Conservation (phyloP, 2,329 filamentous ascomycete genomes). For the Cercospora zeina region DNA sequence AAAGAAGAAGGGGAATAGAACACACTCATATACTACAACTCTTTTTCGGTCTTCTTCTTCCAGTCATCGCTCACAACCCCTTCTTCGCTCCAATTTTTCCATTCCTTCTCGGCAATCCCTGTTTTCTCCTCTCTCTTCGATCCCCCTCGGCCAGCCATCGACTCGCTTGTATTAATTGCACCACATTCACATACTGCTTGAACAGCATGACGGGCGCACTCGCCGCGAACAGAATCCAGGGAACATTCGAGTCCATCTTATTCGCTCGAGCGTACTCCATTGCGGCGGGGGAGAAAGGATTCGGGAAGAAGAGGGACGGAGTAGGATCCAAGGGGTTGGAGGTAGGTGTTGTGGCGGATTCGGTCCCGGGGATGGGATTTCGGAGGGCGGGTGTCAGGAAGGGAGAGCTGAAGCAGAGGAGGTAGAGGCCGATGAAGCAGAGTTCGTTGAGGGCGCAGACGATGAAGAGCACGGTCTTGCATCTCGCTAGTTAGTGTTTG, state of each 20-base stretch:
- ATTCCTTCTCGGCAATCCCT: constrained; percentile 28
- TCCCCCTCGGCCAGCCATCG: constrained; percentile 94
- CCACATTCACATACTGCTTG: constrained; percentile 92
- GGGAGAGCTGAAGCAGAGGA: constrained; percentile 93
- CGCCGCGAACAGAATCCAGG: constrained; percentile 77
- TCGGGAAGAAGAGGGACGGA: constrained; percentile 72
- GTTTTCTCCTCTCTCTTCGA: constrained; percentile 37
- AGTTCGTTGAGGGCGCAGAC: constrained; percentile 90
- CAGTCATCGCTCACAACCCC: constrained; percentile 4
- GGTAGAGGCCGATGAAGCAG: constrained; percentile 97
- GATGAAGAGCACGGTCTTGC: constrained; percentile 81
- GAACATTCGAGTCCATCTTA: constrained; percentile 65
- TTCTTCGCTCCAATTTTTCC: constrained; percentile 6
- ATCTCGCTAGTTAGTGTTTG: not conserved
- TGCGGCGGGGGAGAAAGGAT: constrained; percentile 87
- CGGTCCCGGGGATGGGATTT: constrained; percentile 35
- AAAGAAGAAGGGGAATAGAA: not conserved
- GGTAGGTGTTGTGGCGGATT: constrained; percentile 45
- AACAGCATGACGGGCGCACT: constrained; percentile 83
- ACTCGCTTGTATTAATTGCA: constrained; percentile 92
- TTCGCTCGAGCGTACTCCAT: constrained; percentile 89
- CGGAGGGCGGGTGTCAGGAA: constrained; percentile 80
- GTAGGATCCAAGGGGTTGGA: constrained; percentile 42
- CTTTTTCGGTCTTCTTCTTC: not conserved
- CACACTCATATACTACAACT: constrained; percentile 2